Evolutionary conservation across 306 rosid genomes (phyloP).

Genomic region (Begonia peltatifolia): DNA sequence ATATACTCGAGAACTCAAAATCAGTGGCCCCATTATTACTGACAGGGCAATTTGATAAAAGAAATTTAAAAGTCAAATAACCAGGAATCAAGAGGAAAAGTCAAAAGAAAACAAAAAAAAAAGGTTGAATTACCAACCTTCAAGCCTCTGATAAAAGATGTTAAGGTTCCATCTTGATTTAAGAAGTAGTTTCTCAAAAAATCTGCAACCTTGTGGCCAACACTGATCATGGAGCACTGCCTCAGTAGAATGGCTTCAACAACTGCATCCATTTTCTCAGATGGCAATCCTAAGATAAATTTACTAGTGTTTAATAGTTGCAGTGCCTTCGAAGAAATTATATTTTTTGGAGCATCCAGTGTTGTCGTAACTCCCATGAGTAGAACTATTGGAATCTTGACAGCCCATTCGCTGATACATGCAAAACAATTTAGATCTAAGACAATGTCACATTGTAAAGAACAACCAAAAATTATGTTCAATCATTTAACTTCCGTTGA

Average conservation of each 20-base stretch:
- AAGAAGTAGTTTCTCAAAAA: slow-evolving; percentile 70
- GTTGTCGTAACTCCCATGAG: slow-evolving; percentile 84
- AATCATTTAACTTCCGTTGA: not conserved
- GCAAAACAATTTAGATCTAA: slow-evolving; percentile 12
- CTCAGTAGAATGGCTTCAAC: slow-evolving; percentile 75
- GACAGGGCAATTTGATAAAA: slow-evolving; percentile 3
- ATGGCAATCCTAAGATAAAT: slow-evolving; percentile 61
- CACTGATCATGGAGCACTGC: slow-evolving; percentile 41
- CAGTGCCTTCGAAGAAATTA: slow-evolving; percentile 61
- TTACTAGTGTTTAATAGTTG: slow-evolving; percentile 48
- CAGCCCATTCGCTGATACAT: slow-evolving; percentile 68
- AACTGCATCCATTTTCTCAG: slow-evolving; percentile 81
- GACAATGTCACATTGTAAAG: slow-evolving; percentile 5
- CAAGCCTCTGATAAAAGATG: slow-evolving; percentile 76
- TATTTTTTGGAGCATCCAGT: slow-evolving; percentile 51
- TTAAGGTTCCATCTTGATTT: slow-evolving; percentile 84
- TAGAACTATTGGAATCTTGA: slow-evolving; percentile 67
- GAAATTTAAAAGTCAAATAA: not conserved
- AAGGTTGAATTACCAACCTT: slow-evolving; percentile 43
- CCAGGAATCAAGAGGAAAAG: not conserved
- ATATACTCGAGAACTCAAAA: slow-evolving; percentile 12
- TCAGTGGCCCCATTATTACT: slow-evolving; percentile 11
- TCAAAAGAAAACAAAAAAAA: slow-evolving; percentile 1
- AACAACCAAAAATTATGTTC: too few species aligned
- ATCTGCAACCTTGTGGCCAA: slow-evolving; percentile 75